Percentiles rank a stretch among this genome's conserved stretches.
Conservation (phyloP, 129 eudicot species). For the Arctium lappa region DNA sequence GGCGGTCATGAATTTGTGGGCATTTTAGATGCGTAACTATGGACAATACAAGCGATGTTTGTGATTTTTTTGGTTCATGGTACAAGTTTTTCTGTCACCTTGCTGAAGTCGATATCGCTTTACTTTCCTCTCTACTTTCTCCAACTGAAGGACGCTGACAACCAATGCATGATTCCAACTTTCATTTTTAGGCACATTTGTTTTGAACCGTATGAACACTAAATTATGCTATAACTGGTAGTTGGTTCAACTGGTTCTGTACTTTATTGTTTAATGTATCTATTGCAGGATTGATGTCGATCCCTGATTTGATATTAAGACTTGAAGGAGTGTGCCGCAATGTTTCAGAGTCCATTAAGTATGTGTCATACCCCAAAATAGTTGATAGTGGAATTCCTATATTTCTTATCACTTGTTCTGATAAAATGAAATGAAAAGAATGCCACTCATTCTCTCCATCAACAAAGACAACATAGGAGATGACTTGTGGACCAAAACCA, state of each 20-base stretch:
- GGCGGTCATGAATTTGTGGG: background rate
- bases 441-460: background rate
- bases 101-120: background rate
- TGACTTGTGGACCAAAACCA: background rate
- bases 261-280: slow-evolving; percentile 11
- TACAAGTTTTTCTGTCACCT: too few relatives aligned
- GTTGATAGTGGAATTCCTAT: background rate
- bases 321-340: slow-evolving; percentile 85
- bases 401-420: background rate
- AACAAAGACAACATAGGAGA: background rate
- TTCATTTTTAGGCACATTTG: background rate
- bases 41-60: background rate
- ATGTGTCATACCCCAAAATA: slow-evolving; percentile 3
- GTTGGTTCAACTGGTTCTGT: background rate
- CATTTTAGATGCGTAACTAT: background rate
- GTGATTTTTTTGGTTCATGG: too few relatives aligned
- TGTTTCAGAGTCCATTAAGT: slow-evolving; percentile 93
- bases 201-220: background rate
- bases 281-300: slow-evolving; percentile 81
- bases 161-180: background rate
- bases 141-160: background rate
- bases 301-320: slow-evolving; percentile 81
- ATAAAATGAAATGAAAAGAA: background rate
- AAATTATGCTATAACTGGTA: background rate
- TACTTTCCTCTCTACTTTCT: background rate